Evolutionary conservation across 805 yeast genomes (phyloP).

Genomic region (Schwanniomyces sp.): DNA sequence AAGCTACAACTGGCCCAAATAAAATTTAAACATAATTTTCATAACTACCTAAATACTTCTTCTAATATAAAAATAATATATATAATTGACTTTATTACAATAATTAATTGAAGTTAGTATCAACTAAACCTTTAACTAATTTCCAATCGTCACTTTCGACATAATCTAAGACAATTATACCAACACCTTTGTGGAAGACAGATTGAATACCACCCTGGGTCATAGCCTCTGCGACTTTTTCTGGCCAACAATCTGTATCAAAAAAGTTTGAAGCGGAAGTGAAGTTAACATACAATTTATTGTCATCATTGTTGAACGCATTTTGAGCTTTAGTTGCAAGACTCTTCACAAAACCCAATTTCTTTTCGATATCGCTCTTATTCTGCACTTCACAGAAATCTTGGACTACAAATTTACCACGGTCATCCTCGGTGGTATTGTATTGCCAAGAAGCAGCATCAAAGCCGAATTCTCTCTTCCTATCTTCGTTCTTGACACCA

Average conservation of each 20-base stretch:
- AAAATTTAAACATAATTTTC: background rate
- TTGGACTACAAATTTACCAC: slow-evolving; percentile 63
- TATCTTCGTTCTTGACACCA: slow-evolving; percentile 53
- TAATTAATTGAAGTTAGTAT: slow-evolving; percentile 42
- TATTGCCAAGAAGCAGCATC: slow-evolving; percentile 68
- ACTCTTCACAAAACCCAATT: slow-evolving; percentile 56
- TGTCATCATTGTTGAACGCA: slow-evolving; percentile 40
- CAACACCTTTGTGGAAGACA: slow-evolving; percentile 55
- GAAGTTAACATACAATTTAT: slow-evolving; percentile 67
- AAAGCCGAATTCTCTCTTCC: slow-evolving; percentile 53
- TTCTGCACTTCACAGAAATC: slow-evolving; percentile 68
- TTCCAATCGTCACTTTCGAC: slow-evolving; percentile 64
- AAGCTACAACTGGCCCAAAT: background rate
- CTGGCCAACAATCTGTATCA: slow-evolving; percentile 74
- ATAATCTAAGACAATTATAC: slow-evolving; percentile 68
- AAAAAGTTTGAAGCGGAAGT: slow-evolving; percentile 74
- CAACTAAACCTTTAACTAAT: slow-evolving; percentile 49
- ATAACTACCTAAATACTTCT: background rate
- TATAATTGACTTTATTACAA: background rate
- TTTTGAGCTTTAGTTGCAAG: slow-evolving; percentile 54
- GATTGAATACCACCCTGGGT: slow-evolving; percentile 42
- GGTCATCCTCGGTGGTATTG: slow-evolving; percentile 64
- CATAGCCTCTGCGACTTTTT: slow-evolving; percentile 57
- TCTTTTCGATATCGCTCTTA: slow-evolving; percentile 53
- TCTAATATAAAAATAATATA: background rate